Evolutionary conservation across 768 basidiomycete genomes (phyloP), one percentile per base, ranked within the genome.

Genomic region (Chlorophyllum brunneum): DNA sequence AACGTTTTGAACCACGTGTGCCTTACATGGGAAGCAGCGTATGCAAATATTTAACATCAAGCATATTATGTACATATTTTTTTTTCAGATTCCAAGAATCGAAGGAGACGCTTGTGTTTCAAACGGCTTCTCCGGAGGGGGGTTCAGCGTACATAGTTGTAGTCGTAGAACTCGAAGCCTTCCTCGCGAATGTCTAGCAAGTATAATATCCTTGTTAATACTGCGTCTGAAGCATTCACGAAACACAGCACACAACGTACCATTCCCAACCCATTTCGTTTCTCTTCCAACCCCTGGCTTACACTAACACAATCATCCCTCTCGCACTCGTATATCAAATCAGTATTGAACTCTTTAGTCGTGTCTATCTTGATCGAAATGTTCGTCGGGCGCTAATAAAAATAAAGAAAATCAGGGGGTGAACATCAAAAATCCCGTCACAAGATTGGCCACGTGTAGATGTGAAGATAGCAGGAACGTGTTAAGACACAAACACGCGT

Each of bases 281-380:
- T 52, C 43, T 44, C 51, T 16, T 52, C 51, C 18, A 52, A 37
- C 13, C 7, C 43, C 4, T 29, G 42, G 7, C 27, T 13, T 7
- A 38, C 42, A 24, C 6, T 34, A 9, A n/a, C 26, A 33, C 31
- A 4, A 38, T 64, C 67, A 10, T 65, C 63, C 24, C 50, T 43
- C 20, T 64, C 67, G 18, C 61, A 58, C 3, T 67, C 71, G 8
- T 66, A 63, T 23, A 72, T 69, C 6, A 65, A 64, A 59, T 79
- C 78, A 2, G 67, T 70, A 18, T 64, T 68, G 54, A 74, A 75
- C 58, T 80, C 75, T 54, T 77, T 74, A 4, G 75, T 79, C 2
- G 79, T 80, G 54, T 79, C 74, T 44, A 80, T 78, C 57, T 78
- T 79, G 68, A 80, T 79, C 2, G 77, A 75, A 37, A 79, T 77